Evolutionary conservation across 768 basidiomycete genomes (phyloP).

Genomic region (Collybia nuda): DNA sequence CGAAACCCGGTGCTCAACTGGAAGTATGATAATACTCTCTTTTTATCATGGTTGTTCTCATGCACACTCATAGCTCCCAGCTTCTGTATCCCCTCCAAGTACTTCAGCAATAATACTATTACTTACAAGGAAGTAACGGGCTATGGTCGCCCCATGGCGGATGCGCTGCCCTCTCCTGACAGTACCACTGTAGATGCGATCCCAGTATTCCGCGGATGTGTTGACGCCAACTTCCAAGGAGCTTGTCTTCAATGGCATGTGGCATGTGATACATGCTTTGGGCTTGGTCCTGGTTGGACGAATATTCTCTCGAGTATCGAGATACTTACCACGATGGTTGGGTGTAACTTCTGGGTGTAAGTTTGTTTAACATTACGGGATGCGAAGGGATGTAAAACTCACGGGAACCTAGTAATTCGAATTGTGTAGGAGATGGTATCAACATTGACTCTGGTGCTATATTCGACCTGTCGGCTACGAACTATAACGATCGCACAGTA

Average conservation of each 20-base stretch:
- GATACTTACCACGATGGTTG: not conserved
- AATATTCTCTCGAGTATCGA: slow-evolving; percentile 1
- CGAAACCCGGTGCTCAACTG: not conserved
- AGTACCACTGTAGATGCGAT: not conserved
- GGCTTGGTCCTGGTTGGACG: not conserved
- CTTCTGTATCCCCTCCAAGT: not conserved
- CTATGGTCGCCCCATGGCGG: not conserved
- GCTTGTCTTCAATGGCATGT: not conserved
- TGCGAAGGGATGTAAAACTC: not conserved
- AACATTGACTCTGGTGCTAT: not conserved
- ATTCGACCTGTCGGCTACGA: not conserved
- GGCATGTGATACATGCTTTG: not conserved
- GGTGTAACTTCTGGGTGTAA: slow-evolving; percentile 3
- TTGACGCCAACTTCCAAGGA: not conserved
- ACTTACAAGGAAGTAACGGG: not conserved
- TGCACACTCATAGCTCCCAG: not conserved
- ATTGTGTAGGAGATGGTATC: not conserved
- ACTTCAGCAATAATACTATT: not conserved
- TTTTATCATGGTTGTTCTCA: not conserved
- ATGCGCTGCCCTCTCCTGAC: not conserved
- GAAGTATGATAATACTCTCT: not conserved
- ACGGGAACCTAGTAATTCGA: not conserved
- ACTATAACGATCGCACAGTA: not conserved
- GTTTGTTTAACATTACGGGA: not conserved
- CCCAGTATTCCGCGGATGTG: not conserved